Evolutionary conservation across 805 yeast species (phyloP).

Genomic region (Hermanozyma aechmeae): DNA sequence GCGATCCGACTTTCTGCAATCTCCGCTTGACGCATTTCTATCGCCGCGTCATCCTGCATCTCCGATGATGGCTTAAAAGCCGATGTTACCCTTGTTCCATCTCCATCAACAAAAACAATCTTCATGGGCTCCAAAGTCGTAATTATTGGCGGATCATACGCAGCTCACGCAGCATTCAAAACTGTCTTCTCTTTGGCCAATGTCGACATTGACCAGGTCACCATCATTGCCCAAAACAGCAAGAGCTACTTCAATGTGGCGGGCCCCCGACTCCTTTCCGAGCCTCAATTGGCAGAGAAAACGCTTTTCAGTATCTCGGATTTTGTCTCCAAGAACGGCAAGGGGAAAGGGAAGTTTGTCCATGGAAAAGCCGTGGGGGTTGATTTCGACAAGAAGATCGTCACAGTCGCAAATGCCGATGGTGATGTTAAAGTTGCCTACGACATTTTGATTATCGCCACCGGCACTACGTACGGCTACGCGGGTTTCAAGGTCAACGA

Average conservation of each 20-base stretch:
- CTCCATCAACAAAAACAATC: too few species aligned
- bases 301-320: slow-evolving; percentile 11
- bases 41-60: too few species aligned
- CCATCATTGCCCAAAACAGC: slow-evolving; percentile 17
- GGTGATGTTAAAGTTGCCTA: slow-evolving; percentile 9
- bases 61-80: too few species aligned
- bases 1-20: too few species aligned
- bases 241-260: slow-evolving; percentile 16
- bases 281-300: slow-evolving; percentile 12
- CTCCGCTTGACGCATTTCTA: too few species aligned
- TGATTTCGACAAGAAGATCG: slow-evolving; percentile 14
- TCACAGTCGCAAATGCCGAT: slow-evolving; percentile 6
- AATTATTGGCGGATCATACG: slow-evolving; percentile 30
- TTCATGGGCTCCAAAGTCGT: slow-evolving; percentile 11
- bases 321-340: slow-evolving; percentile 9
- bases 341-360: slow-evolving; percentile 10
- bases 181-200: too few species aligned
- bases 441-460: slow-evolving; percentile 26
- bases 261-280: slow-evolving; percentile 23
- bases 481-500: slow-evolving; percentile 19
- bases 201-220: slow-evolving; percentile 7
- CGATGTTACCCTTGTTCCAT: too few species aligned
- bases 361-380: slow-evolving; percentile 17
- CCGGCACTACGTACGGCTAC: slow-evolving; percentile 17
- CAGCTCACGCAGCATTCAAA: slow-evolving; percentile 20